A percentile compares a stretch with the other conserved stretches of the same genome.
phyloP scores from a whole-genome alignment of 441 rosid genomes.

The Metrosideros polymorpha region DNA sequence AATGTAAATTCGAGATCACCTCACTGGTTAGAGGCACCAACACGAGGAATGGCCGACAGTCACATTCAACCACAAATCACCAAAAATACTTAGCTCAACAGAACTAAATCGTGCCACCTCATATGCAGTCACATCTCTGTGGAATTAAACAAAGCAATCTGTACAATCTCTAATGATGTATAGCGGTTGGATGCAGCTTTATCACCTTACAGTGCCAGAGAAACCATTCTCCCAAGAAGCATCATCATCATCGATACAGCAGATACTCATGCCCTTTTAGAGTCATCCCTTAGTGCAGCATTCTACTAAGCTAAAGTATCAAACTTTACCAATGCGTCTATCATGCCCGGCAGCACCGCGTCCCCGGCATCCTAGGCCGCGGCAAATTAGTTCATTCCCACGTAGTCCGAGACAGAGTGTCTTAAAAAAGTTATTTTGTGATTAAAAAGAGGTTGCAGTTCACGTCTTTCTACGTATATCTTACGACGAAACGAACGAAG shows the following conservation, averaged over 20 bases:
- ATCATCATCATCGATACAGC: not conserved
- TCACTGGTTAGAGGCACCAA: not conserved
- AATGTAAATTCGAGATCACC: not conserved
- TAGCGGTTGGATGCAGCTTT: not conserved
- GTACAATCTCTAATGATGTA: not conserved
- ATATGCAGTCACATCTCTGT: not conserved
- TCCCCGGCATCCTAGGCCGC: not conserved
- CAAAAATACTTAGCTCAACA: not conserved
- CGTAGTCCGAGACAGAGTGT: not conserved
- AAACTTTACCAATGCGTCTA: not conserved
- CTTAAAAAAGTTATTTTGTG: not conserved
- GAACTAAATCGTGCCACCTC: not conserved
- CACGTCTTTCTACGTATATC: not conserved
- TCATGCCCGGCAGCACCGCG: not conserved
- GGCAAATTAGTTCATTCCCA: not conserved
- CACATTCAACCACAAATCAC: not conserved
- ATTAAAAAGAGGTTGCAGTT: not conserved
- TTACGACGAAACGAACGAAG: too few relatives aligned
- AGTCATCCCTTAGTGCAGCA: not conserved
- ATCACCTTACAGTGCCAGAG: not conserved
- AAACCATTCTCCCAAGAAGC: not conserved
- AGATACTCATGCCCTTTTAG: not conserved
- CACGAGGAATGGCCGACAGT: rapidly evolving
- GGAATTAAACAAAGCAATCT: not conserved
- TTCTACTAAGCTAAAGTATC: not conserved